A percentile compares a stretch with the other conserved stretches of the same genome.
These are phyloP conservation scores for Chlamydomonas sp. DNA, from an alignment of 139 green algal species.

Conservation along the genomic window DNA sequence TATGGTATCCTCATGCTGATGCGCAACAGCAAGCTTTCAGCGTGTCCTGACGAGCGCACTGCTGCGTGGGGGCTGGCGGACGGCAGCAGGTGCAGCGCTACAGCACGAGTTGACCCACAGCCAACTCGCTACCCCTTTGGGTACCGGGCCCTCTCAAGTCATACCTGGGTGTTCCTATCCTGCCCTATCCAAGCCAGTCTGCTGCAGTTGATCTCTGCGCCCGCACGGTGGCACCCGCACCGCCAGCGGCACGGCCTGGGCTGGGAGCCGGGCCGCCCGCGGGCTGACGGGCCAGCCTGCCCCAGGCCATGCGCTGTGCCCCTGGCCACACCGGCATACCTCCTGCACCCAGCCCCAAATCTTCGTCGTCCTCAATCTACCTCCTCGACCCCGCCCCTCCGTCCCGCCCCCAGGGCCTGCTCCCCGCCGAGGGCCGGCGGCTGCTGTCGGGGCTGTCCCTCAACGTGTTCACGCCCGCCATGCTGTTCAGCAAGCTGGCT, in stretches of 20 bases:
- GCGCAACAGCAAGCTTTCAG: background rate
- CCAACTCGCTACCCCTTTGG: no score
- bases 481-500: slow-evolving; percentile 39
- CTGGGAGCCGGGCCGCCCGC: no score
- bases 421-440: slow-evolving; percentile 25
- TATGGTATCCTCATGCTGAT: background rate
- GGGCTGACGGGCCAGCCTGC: background rate
- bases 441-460: slow-evolving; percentile 13
- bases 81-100: no score
- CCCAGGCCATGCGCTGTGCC: background rate
- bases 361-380: background rate
- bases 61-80: no score
- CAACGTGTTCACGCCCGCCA: slow-evolving; percentile 39
- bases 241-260: no score
- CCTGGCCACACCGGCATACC: background rate
- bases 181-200: no score
- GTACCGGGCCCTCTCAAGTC: no score
- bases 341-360: background rate
- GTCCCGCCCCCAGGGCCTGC: slow-evolving; percentile 14
- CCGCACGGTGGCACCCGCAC: no score
- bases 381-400: background rate
- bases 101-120: no score
- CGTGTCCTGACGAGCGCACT: background rate
- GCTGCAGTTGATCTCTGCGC: no score
- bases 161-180: no score